A percentile compares a stretch with the other conserved stretches of the same genome.
Evolutionary conservation across 768 basidiomycete genomes (phyloP).

Genomic region (Rhodotorula diobovata): DNA sequence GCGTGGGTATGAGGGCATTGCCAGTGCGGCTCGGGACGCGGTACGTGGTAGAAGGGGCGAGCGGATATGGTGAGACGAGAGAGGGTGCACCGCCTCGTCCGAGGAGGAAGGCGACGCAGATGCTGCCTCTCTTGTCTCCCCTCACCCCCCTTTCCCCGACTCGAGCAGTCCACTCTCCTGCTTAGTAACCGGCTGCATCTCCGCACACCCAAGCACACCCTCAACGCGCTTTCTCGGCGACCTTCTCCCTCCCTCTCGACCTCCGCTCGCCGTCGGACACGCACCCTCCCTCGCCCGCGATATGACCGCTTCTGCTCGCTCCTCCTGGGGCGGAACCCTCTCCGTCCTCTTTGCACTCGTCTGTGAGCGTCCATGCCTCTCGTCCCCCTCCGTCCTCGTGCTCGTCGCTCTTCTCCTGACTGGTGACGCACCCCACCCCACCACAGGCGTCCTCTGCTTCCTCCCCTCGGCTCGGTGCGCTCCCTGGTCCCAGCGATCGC

Average conservation of each 20-base stretch:
- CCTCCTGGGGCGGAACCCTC: neutral
- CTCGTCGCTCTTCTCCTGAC: neutral
- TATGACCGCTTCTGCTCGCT: neutral
- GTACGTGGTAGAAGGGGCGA: no score
- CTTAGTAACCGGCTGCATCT: neutral
- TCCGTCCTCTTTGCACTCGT: conserved; percentile 4
- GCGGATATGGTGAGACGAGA: no score
- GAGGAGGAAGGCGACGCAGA: no score
- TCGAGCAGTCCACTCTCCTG: no score
- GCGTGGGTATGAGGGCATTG: no score
- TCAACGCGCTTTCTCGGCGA: no score
- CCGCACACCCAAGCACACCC: no score
- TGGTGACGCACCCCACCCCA: no score
- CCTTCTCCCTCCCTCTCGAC: neutral
- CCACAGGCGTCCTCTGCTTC: conserved; percentile 7
- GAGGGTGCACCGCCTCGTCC: neutral
- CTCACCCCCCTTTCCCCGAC: neutral
- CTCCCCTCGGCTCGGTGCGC: conserved; percentile 12
- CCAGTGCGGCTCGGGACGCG: no score
- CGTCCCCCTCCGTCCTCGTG: no score
- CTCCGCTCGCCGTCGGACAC: neutral
- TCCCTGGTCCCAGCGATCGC: neutral
- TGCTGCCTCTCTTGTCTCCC: no score
- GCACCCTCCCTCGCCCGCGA: neutral
- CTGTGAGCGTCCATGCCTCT: neutral